Base-by-base conservation (phyloP, 768 basidiomycete species). In the Exsudoporus frostii region DNA sequence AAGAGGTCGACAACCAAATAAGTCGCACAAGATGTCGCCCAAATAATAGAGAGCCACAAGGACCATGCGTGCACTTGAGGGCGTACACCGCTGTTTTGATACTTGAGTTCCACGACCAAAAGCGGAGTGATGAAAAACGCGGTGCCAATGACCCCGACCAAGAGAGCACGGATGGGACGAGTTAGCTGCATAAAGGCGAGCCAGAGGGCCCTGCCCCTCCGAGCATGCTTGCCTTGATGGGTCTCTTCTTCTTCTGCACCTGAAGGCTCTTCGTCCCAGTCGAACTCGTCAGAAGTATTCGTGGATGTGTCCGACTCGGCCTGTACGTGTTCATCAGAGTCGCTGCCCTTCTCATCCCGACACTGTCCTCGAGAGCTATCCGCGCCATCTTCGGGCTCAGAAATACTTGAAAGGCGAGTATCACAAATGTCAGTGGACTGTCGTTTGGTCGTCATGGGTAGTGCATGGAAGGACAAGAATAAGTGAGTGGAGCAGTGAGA, bases 71-170 rank as follows among this genome's bases (percentile, higher is more conserved):
- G 77, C 14, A 87, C 83, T 56, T 89, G 84, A 24, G 73, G 65
- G 46, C 76, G 76, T 13, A 74, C 79, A 17, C 71, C 40, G 52
- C 67, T 81, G 36, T 69, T 69, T 49, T 71, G 73, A 64, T 87
- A 90, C 47, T 78, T 79, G 45, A 88, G 63, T 53, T 86, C 72
- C 55, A 88, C 81, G 51, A 91, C 82, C 55, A 90, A 71, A 41
- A 86, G 74, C 1, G 89, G 89, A 0, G 85, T 80, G 55, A 90
- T 81, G 50, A 88, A 73, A 58, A 91, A 74, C 30, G 79, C 82
- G 17, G 75, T 75, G 27, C 86, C 86, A 17, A 89, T 55, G n/a
- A 76, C 41, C 27, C 79, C 81, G 8, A 87, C 65, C 43, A 90
- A 61, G 37, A 88, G 64, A 9, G 81, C 81, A 20, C 89, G 75